Evolutionary conservation across 441 rosid genomes (phyloP).

Genomic region (Pelargonium australe): DNA sequence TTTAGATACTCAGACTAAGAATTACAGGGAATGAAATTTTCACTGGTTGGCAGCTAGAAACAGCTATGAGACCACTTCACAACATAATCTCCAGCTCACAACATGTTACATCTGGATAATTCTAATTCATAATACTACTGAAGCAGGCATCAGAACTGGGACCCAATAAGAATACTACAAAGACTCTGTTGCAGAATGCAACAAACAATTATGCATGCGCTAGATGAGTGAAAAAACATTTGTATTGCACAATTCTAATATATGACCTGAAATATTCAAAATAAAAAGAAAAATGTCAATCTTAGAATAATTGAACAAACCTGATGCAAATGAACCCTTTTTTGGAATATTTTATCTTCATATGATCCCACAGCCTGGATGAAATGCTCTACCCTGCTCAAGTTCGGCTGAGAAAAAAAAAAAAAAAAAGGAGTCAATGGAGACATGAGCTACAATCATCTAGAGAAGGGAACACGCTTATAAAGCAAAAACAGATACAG

Average conservation of each 20-base stretch:
- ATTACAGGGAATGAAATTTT: no score
- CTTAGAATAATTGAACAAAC: conserved; percentile 29
- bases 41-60: not conserved
- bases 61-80: not conserved
- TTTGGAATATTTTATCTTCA: conserved; percentile 81
- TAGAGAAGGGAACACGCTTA: conserved; percentile 9
- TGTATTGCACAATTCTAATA: conserved; percentile 7
- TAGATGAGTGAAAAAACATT: not conserved
- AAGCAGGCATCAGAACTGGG: not conserved
- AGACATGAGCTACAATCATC: conserved; percentile 19
- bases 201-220: not conserved
- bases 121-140: not conserved
- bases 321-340: conserved; percentile 72
- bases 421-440: conserved; percentile 11
- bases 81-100: not conserved
- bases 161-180: not conserved
- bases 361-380: conserved; percentile 82
- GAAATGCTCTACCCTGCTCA: conserved; percentile 72
- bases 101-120: not conserved
- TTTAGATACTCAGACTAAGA: no score
- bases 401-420: conserved; percentile 47
- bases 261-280: conserved; percentile 8
- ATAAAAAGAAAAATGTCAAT: conserved; percentile 10
- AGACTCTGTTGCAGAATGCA: not conserved
- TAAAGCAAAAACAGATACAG: conserved; percentile 13